These are phyloP conservation scores for Annulohypoxylon stygium DNA, from an alignment of 495 filamentous ascomycete genomes.

Conservation along the genomic window DNA sequence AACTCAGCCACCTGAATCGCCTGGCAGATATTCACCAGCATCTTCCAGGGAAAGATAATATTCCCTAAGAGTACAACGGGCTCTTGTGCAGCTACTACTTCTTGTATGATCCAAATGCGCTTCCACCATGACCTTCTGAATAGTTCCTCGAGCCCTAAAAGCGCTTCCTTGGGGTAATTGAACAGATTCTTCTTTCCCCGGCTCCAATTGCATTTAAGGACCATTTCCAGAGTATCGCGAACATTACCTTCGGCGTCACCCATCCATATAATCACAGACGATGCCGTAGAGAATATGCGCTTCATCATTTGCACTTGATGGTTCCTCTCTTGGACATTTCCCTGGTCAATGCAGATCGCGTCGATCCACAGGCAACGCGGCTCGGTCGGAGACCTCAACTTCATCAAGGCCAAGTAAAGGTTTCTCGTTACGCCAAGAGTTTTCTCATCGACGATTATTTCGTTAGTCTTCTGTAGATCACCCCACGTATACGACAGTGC, in stretches of 20 bases:
- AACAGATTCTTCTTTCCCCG: slow-evolving; percentile 26
- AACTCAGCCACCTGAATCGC: slow-evolving; percentile 28
- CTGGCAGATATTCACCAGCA: slow-evolving; percentile 25
- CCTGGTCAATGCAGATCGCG: slow-evolving; percentile 39
- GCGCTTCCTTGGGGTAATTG: slow-evolving; percentile 21
- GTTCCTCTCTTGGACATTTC: slow-evolving; percentile 31
- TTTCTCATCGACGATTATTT: slow-evolving; percentile 33
- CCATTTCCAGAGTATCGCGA: slow-evolving; percentile 20
- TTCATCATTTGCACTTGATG: slow-evolving; percentile 40
- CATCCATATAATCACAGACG: slow-evolving; percentile 28
- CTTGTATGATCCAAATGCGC: slow-evolving; percentile 35
- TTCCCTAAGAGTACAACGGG: slow-evolving; percentile 19
- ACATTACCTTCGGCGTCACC: slow-evolving; percentile 17
- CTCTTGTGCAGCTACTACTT: slow-evolving; percentile 23
- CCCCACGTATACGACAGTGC: slow-evolving; percentile 50
- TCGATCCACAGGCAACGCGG: slow-evolving; percentile 32
- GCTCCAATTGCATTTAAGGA: slow-evolving; percentile 29
- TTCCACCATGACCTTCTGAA: slow-evolving; percentile 32
- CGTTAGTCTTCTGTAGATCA: slow-evolving; percentile 24
- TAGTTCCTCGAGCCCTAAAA: slow-evolving; percentile 14
- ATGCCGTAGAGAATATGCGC: slow-evolving; percentile 26
- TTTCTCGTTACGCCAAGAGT: slow-evolving; percentile 34
- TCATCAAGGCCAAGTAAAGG: slow-evolving; percentile 27
- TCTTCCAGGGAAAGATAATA: slow-evolving; percentile 27
- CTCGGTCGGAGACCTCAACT: slow-evolving; percentile 18